Evolutionary conservation across 352 stramenopile species (phyloP), one percentile per base, ranked within the genome.

Genomic region (Phytophthora multivora): DNA sequence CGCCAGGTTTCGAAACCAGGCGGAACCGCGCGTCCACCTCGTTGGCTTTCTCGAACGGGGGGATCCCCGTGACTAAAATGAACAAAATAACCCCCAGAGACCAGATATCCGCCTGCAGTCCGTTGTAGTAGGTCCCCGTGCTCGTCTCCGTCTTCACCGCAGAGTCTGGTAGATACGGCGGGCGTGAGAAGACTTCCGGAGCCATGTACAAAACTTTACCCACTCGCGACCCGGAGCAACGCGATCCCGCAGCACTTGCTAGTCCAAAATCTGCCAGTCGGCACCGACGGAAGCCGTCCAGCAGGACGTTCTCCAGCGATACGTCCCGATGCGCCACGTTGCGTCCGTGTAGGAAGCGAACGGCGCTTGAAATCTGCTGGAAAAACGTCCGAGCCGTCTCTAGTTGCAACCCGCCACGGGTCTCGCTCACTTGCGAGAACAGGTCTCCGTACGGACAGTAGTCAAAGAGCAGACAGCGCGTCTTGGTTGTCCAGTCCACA

Each of bases 121-220:
- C 80, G 36, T 88, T 60, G 59, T 83, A 86, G 28, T 49, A 52
- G n/a, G 59, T 56, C 2, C 4, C 28, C 9, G 28, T 33, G 10
- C 43, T 49, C 2, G 51, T 18, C 33, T 62, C 57, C 33, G 42
- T 43, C n/a, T 33, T 65, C 33, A 8, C 35, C 15, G 13, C 40
- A 15, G 21, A n/a, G n/a, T 6, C 36, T 28, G 33, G 35, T 53
- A 63, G 7, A 16, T 16, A 33, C 8, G 8, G 28, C 23, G 49
- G 43, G 3, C 63, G 56, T 31, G 59, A 50, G 43, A 79, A 71
- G 31, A 90, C 80, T 45, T 90, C 80, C 0, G 80, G 80, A 0
- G 80, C 80, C 80, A 90, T 88, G 52, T 88, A 90, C 58, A 88
- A 84, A 13, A 66, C 35, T 49, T 88, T 88, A 10, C 80, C 80